A percentile compares a stretch with the other conserved stretches of the same genome.
phyloP scores from a whole-genome alignment of 257 asterid genomes.

The Ballota nigra region DNA sequence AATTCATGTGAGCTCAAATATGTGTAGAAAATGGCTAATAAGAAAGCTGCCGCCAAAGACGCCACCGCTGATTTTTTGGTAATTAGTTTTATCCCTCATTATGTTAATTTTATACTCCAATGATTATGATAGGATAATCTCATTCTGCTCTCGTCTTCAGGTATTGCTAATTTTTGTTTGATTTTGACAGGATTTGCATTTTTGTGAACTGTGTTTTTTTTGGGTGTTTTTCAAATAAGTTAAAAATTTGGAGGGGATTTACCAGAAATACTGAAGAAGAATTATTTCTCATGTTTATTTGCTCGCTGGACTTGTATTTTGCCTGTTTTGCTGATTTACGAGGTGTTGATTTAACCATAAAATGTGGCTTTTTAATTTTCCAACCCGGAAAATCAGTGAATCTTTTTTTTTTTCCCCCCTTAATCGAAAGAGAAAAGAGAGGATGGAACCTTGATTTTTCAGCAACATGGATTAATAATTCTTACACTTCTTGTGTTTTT shows the following conservation, averaged over 20 bases:
- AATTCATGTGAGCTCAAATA: neutral
- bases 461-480: neutral
- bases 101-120: neutral
- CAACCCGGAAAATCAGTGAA: neutral
- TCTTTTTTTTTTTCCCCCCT: constrained; percentile 7
- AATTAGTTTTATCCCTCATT: neutral
- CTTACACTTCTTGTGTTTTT: constrained; percentile 20
- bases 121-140: constrained; percentile 6
- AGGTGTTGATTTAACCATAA: neutral
- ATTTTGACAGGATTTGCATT: constrained; percentile 26
- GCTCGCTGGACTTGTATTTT: too few relatives aligned
- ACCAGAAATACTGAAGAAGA: neutral
- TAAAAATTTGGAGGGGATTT: constrained; percentile 12
- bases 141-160: constrained; percentile 18
- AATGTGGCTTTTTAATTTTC: neutral
- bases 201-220: neutral
- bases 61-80: constrained; percentile 64
- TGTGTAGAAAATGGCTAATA: constrained; percentile 48
- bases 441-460: too few relatives aligned
- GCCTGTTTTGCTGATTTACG: too few relatives aligned
- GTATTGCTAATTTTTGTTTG: constrained; percentile 25
- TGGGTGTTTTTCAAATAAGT: constrained; percentile 8
- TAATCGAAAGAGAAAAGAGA: neutral
- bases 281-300: neutral
- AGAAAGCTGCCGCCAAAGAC: constrained; percentile 43